These are phyloP conservation scores for Choricystis sp. DNA, from an alignment of 139 green algal species.

Conservation along the genomic window DNA sequence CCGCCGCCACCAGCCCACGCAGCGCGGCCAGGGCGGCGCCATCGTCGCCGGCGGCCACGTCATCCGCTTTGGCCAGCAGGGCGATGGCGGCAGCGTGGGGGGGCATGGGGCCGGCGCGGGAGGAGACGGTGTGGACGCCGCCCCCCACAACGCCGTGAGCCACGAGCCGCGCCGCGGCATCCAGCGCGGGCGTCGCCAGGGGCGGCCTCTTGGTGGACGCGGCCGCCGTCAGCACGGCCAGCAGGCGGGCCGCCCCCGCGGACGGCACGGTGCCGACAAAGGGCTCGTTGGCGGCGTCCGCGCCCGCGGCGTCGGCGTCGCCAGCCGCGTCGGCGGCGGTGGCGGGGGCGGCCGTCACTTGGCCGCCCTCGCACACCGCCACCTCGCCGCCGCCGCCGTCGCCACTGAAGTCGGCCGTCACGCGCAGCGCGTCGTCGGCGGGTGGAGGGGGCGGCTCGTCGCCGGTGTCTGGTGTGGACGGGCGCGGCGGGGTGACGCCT, in stretches of 20 bases:
- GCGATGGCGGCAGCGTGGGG: constrained; percentile 5
- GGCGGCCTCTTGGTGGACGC: too few relatives aligned
- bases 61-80: constrained; percentile 47
- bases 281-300: neutral
- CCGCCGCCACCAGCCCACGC: constrained; percentile 69
- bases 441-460: neutral
- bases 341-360: neutral
- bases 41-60: constrained; percentile 80
- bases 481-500: too few relatives aligned
- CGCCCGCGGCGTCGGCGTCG: neutral
- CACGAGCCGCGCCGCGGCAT: neutral
- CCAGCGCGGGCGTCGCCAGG: neutral
- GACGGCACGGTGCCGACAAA: neutral
- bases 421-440: constrained; percentile 20
- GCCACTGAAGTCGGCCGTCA: constrained; percentile 2
- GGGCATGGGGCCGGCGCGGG: constrained; percentile 5
- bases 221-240: neutral
- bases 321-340: too few relatives aligned
- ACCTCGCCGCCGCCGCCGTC: neutral
- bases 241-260: neutral
- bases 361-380: neutral
- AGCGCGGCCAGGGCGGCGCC: constrained; percentile 80
- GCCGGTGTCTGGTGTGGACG: too few relatives aligned
- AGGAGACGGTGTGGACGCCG: neutral
- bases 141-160: neutral